Conservation (phyloP, 2,329 filamentous ascomycete genomes). For the Neofusicoccum sp. region DNA sequence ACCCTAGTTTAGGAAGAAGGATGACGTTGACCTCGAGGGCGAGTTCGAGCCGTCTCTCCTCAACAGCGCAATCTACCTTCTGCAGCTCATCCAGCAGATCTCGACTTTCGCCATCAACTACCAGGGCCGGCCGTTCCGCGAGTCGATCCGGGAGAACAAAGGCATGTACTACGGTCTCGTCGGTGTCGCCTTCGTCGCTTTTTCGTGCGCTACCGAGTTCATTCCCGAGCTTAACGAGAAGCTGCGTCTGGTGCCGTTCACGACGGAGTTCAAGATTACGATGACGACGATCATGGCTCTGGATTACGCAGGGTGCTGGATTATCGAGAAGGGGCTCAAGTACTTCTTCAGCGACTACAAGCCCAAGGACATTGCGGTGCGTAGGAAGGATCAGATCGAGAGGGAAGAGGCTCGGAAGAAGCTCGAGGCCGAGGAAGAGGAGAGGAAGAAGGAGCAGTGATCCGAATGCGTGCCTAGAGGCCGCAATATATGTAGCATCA, state of each 20-base stretch:
- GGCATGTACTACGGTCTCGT: conserved; percentile 98
- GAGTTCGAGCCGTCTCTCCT: conserved; percentile 92
- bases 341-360: conserved; percentile 84
- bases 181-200: conserved; percentile 85
- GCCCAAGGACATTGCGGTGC: conserved; percentile 88
- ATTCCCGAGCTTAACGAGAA: conserved; percentile 93
- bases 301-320: conserved; percentile 84
- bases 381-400: conserved; percentile 83
- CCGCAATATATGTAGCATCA: conserved; percentile 2
- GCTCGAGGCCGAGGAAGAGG: conserved; percentile 51
- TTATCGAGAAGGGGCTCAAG: conserved; percentile 88
- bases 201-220: conserved; percentile 93
- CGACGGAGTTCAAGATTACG: conserved; percentile 81
- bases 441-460: conserved; percentile 35
- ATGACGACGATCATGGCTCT: conserved; percentile 83
- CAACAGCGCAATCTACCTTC: conserved; percentile 94
- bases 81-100: conserved; percentile 98
- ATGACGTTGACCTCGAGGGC: conserved; percentile 84
- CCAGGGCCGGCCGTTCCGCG: conserved; percentile 95
- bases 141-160: conserved; percentile 91
- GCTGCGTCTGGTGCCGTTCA: conserved; percentile 90
- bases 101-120: conserved; percentile 99
- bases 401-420: conserved; percentile 71
- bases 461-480: background rate
- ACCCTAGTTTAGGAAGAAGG: conserved; percentile 47